Conservation (phyloP, 805 yeast genomes). For the Brettanomyces naardenensis region DNA sequence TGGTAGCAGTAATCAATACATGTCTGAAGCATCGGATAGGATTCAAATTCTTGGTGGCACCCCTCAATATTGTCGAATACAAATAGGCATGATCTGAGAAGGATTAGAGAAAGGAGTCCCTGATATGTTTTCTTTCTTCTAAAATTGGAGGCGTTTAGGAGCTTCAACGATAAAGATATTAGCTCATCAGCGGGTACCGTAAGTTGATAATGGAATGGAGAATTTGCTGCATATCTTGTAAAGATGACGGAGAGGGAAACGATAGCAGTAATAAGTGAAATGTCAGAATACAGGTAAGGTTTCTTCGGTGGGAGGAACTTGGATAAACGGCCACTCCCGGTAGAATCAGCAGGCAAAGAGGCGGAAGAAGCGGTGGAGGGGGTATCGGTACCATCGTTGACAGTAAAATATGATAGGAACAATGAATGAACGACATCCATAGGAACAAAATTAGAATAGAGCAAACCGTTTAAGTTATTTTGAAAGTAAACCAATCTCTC, state of each 20-base stretch:
- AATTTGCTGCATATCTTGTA: too few species aligned
- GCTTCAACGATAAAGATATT: not conserved
- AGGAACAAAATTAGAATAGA: slow-evolving; percentile 9
- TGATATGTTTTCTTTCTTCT: not conserved
- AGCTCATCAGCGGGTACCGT: slow-evolving; percentile 2
- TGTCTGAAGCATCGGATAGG: slow-evolving; percentile 7
- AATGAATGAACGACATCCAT: slow-evolving; percentile 6
- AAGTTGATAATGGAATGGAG: slow-evolving; percentile 5
- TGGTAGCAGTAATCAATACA: slow-evolving; percentile 3
- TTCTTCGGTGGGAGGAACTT: slow-evolving; percentile 7
- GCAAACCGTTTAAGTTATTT: slow-evolving; percentile 5
- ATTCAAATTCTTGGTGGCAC: slow-evolving; percentile 1
- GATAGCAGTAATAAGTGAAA: slow-evolving; percentile 8
- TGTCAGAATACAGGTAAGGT: slow-evolving; percentile 6
- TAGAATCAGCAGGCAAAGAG: too few species aligned
- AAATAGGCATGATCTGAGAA: not conserved
- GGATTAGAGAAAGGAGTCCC: slow-evolving; percentile 1
- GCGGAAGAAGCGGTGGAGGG: too few species aligned
- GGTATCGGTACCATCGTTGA: not conserved
- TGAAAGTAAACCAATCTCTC: slow-evolving; percentile 9
- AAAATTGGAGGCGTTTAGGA: not conserved
- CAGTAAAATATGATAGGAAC: slow-evolving; percentile 5
- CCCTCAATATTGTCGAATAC: slow-evolving; percentile 2
- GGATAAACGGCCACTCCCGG: slow-evolving; percentile 1
- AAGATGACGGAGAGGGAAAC: slow-evolving; percentile 7